Base-by-base conservation (phyloP, 768 basidiomycete genomes). In the Guyanaporus albipodus region DNA sequence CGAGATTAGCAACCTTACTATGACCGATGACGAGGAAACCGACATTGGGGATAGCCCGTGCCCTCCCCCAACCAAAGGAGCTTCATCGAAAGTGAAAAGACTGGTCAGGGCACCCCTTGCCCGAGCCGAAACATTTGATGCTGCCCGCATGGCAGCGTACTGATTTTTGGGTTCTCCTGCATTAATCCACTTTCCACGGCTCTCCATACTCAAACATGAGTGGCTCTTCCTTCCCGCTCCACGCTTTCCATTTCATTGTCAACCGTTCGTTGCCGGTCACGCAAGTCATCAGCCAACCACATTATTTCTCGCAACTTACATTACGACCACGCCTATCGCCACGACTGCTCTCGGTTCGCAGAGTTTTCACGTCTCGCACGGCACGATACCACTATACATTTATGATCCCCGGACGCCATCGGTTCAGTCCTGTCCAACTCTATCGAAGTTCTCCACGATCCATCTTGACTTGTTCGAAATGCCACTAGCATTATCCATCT, bases 11-110 rank as follows among this genome's bases (percentile, higher is more conserved):
- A 81, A 80, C 56, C 68, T 71, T 8, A 77, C 77, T 10, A 69
- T 72, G 28, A 81, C 83, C 26, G 87, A 89, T 32, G 87, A 87
- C 46, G 86, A 84, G 35, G 86, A 87, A 44, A 80, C 78, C 6
- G 87, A 89, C 55, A 65, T 89, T 35, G 89, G 87, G 12, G 89
- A 88, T 57, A 92, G 90, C 57, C 91, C 91, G 5, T 95, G 91
- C 68, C 89, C 89, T 3, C 84, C 88, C 38, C 82, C 85, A 10
- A 80, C 75, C 27, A 87, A 85, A 59, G 70, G 68, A 32, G 63
- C 68, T 35, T 65, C 69, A 18, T 73, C 78, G 44, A 83, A 83
- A 63, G 72, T 68, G 59, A 87, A 82, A 68, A 82, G 79, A 64
- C 52, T 73, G 17, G 69, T 61, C 1, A 73, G 77, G 31, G 69